Conservation (phyloP, 2,329 filamentous ascomycete genomes). For the Thelonectria rubi region DNA sequence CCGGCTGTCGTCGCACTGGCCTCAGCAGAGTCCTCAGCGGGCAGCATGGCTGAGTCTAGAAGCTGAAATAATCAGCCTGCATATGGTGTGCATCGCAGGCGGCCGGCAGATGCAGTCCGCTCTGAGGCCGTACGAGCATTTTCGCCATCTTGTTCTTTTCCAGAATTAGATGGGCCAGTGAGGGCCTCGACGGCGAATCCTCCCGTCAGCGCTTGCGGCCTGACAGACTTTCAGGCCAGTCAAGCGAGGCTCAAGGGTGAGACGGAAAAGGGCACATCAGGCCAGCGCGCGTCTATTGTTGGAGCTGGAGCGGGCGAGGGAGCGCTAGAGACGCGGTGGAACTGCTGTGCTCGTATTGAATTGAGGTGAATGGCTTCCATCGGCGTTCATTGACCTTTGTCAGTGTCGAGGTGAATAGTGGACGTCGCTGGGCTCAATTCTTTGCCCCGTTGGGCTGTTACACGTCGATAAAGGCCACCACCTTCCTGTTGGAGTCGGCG, state of each 20-base stretch:
- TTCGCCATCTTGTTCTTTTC: background rate
- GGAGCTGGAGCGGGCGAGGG: background rate
- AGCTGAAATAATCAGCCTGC: background rate
- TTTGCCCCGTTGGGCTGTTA: too few species aligned
- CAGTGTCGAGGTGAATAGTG: background rate
- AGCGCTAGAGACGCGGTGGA: background rate
- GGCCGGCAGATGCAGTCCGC: background rate
- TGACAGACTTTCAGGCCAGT: too few species aligned
- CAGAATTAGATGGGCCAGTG: background rate
- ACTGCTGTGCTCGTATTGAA: background rate
- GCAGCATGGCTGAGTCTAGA: background rate
- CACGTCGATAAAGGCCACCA: too few species aligned
- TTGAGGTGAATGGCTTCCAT: too few species aligned
- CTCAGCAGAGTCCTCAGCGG: background rate
- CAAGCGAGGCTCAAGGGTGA: background rate
- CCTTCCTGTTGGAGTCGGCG: background rate
- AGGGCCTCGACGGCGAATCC: background rate
- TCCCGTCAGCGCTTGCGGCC: background rate
- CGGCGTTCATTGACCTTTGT: too few species aligned
- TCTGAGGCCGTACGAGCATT: background rate
- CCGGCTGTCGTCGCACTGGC: constrained; percentile 4
- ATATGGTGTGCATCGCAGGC: background rate
- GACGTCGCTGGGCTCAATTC: background rate
- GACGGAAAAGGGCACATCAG: background rate
- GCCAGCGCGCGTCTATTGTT: background rate